Evolutionary conservation across 768 basidiomycete species (phyloP), one percentile per base, ranked within the genome.

Genomic region (Termitomyces sp.): DNA sequence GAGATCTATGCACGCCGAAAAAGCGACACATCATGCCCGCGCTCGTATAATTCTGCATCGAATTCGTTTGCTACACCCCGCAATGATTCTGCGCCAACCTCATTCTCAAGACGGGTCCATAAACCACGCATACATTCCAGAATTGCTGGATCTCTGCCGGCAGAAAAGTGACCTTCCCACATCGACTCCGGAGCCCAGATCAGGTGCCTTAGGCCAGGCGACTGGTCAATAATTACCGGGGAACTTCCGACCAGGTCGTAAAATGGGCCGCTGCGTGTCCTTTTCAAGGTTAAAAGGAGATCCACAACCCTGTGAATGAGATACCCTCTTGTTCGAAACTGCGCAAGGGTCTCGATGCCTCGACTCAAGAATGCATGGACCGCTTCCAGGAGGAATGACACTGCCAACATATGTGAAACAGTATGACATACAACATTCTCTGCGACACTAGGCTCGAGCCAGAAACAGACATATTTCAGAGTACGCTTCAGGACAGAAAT

Each of bases 381-480:
- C 2, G 48, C 57, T 39, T 58, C 57, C 38, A 59, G 6, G 1
- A 63, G 57, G 18, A 59, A 50, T 4, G 62, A 63, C 2, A 48
- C 18, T 7, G 38, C 45, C 11, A 59, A 22, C 46, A 63, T 49
- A 7, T 54, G 45, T 6, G 9, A 11, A 44, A 55, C 53, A 22
- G n/a, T 18, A 8, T 6, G 0, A 20, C 48, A 42, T 15, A 20
- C 16, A 4, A 38, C n/a, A 22, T 58, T 63, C 20, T 53, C n/a
- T 16, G 32, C 28, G n/a, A 36, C 12, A 40, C 51, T 38, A 3
- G 63, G 63, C 16, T 50, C 8, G 28, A 58, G 45, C 63, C 63
- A 64, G 46, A 53, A 64, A 46, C 15, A 36, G 7, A 60, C 52
- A 28, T 56, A 57, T 36, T 60, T 64, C 35, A 64, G 13, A 28